A percentile compares a stretch with the other conserved stretches of the same genome.
Evolutionary conservation across 305 asterid species (phyloP).

Genomic region (Solanum chacoense): DNA sequence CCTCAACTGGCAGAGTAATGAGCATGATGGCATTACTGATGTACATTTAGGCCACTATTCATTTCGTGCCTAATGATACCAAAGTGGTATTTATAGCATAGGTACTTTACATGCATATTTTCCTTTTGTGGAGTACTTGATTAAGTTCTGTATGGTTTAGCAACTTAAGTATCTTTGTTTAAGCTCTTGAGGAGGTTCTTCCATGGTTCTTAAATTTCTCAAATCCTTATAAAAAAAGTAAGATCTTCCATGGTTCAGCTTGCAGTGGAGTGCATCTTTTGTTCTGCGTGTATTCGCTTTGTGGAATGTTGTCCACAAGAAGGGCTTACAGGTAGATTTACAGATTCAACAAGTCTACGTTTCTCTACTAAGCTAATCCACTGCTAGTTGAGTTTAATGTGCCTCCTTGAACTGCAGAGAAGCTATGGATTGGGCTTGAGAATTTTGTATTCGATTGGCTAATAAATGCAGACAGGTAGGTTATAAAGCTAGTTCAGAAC

Average conservation of each 20-base stretch:
- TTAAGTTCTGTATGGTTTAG: neutral
- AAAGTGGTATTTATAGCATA: neutral
- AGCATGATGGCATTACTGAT: neutral
- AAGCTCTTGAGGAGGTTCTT: neutral
- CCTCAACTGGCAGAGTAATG: neutral
- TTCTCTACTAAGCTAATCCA: neutral
- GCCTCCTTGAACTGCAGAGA: constrained; percentile 50
- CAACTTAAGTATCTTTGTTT: neutral
- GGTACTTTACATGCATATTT: neutral
- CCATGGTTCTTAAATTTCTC: neutral
- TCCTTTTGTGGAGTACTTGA: neutral
- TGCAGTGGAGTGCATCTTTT: constrained; percentile 98
- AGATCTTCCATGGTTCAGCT: constrained; percentile 40
- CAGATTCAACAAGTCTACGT: neutral
- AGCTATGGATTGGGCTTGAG: constrained; percentile 95
- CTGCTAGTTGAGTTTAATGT: constrained; percentile 5
- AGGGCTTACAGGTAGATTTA: constrained; percentile 82
- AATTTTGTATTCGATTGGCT: constrained; percentile 99
- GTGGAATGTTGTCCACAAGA: constrained; percentile 99
- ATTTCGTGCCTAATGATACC: neutral
- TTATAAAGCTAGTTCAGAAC: neutral
- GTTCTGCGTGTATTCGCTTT: constrained; percentile 98
- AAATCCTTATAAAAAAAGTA: neutral
- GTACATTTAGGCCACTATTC: neutral
- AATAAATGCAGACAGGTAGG: constrained; percentile 96